A percentile compares a stretch with the other conserved stretches of the same genome.
phyloP scores from a whole-genome alignment of 768 basidiomycete genomes.

The Leccinum ochraceum region DNA sequence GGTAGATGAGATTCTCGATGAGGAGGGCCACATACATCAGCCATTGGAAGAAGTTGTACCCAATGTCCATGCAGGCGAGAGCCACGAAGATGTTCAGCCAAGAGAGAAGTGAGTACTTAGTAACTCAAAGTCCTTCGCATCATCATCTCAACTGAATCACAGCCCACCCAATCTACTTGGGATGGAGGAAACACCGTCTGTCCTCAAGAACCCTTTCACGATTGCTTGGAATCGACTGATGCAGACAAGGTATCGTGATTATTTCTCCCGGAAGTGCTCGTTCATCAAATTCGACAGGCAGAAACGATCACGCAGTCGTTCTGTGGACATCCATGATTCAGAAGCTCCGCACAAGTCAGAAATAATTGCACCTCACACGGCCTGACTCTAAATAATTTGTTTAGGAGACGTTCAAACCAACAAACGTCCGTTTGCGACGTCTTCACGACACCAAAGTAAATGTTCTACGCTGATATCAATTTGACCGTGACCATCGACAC shows the following conservation, averaged over 20 bases:
- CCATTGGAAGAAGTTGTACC: background rate
- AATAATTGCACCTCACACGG: background rate
- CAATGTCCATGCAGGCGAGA: background rate
- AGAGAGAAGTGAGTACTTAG: conserved; percentile 2
- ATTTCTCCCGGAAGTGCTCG: background rate
- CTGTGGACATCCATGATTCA: conserved; percentile 10
- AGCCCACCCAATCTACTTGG: conserved; percentile 2
- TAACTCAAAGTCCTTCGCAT: background rate
- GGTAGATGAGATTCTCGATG: conserved; percentile 17
- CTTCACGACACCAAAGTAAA: conserved; percentile 14
- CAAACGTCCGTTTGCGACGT: conserved; percentile 5
- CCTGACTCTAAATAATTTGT: background rate
- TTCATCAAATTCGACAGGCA: conserved; percentile 14
- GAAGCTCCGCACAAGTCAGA: conserved; percentile 27
- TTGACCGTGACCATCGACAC: background rate
- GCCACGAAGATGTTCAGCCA: background rate
- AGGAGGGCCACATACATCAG: conserved; percentile 3
- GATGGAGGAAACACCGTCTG: background rate
- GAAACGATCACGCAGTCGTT: conserved; percentile 29
- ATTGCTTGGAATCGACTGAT: conserved; percentile 25
- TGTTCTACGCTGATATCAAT: background rate
- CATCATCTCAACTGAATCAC: background rate
- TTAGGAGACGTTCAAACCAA: conserved; percentile 11
- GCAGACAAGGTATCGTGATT: conserved; percentile 13
- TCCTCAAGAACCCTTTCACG: conserved; percentile 19